Conservation (phyloP, 495 filamentous ascomycete species). For the Daldinia decipiens region DNA sequence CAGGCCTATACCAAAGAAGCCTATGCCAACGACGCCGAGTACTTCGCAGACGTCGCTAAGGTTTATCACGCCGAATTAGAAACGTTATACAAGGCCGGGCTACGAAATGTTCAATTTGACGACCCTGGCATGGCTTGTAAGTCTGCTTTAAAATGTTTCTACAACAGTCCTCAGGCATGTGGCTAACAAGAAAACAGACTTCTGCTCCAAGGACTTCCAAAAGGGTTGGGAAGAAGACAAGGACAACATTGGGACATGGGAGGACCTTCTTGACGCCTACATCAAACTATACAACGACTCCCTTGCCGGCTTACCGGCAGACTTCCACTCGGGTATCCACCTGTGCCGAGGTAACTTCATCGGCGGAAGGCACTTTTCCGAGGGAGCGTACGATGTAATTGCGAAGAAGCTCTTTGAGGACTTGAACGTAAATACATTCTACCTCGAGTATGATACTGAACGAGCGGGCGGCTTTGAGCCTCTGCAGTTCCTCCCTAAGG, state of each 20-base stretch:
- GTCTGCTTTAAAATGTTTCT: conserved; percentile 34
- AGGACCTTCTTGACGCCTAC: conserved; percentile 77
- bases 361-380: conserved; percentile 78
- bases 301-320: conserved; percentile 68
- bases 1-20: conserved; percentile 72
- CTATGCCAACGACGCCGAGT: conserved; percentile 73
- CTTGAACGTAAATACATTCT: conserved; percentile 80
- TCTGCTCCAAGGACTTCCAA: conserved; percentile 81
- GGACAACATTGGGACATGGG: conserved; percentile 63
- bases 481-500: conserved; percentile 72
- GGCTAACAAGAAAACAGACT: conserved; percentile 60
- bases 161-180: neutral
- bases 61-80: conserved; percentile 73
- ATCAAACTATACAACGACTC: conserved; percentile 81
- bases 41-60: conserved; percentile 78
- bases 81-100: conserved; percentile 73
- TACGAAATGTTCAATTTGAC: conserved; percentile 78
- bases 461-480: conserved; percentile 83
- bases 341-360: conserved; percentile 86
- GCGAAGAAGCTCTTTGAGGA: conserved; percentile 81
- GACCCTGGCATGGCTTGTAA: conserved; percentile 81
- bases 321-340: conserved; percentile 80
- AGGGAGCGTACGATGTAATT: conserved; percentile 83
- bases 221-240: conserved; percentile 70
- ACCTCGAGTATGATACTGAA: conserved; percentile 84